A percentile compares a stretch with the other conserved stretches of the same genome.
phyloP scores from a whole-genome alignment of 768 basidiomycete species.

The Mycena pura region DNA sequence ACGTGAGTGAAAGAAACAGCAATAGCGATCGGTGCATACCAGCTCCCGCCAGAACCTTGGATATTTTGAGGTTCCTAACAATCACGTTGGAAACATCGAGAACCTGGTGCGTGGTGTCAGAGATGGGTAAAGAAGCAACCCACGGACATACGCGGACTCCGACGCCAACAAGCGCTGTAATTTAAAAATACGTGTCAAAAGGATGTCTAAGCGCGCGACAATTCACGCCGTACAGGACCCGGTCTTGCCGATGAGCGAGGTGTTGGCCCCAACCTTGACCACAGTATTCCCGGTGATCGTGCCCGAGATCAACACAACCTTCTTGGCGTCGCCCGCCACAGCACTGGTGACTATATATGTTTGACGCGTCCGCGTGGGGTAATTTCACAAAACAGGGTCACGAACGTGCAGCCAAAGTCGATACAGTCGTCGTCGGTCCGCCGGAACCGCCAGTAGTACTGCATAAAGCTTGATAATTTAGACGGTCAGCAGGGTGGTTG shows the following conservation, averaged over 20 bases:
- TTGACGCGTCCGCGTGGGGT: background rate
- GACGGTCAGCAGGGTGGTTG: background rate
- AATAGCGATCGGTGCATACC: slow-evolving; percentile 27
- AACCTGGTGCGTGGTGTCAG: slow-evolving; percentile 20
- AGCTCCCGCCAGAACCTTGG: slow-evolving; percentile 51
- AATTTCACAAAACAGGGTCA: background rate
- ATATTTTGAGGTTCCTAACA: slow-evolving; percentile 56
- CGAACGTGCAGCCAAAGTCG: slow-evolving; percentile 42
- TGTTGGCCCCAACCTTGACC: slow-evolving; percentile 52
- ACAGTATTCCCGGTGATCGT: slow-evolving; percentile 51
- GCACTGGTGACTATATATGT: slow-evolving; percentile 40
- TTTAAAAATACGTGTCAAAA: no score
- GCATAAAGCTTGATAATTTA: slow-evolving; percentile 1
- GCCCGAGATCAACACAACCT: slow-evolving; percentile 53
- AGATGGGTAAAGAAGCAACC: background rate
- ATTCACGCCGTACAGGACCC: slow-evolving; percentile 51
- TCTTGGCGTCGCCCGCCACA: slow-evolving; percentile 47
- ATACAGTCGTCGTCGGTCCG: slow-evolving; percentile 50
- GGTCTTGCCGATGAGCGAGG: slow-evolving; percentile 46
- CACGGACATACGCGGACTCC: slow-evolving; percentile 43
- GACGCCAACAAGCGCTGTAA: slow-evolving; percentile 49
- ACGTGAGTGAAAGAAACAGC: no score
- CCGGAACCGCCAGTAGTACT: slow-evolving; percentile 55
- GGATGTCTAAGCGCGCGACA: no score
- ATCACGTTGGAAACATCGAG: slow-evolving; percentile 51